phyloP scores from a whole-genome alignment of 2,329 filamentous ascomycete species.

The Phyllosticta citrichinensis region DNA sequence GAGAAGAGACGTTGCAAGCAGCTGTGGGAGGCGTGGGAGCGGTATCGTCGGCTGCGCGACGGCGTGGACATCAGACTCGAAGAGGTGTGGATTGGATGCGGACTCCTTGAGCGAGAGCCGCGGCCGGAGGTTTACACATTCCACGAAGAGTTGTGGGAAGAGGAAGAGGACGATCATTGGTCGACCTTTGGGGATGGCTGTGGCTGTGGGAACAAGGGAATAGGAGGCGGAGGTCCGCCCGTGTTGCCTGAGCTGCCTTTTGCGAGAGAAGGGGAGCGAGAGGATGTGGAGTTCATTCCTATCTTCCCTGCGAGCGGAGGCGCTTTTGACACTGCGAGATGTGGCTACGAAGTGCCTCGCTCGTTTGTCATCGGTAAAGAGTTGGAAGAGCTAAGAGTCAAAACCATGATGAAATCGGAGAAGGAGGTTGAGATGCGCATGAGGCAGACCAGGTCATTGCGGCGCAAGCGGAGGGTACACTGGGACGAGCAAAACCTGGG shows the following conservation, averaged over 20 bases:
- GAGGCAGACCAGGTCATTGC: conserved; percentile 11
- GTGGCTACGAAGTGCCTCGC: background rate
- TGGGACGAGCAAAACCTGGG: background rate
- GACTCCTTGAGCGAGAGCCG: conserved; percentile 11
- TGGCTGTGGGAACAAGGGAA: background rate
- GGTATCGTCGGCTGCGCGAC: conserved; percentile 46
- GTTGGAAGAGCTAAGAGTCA: background rate
- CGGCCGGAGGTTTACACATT: background rate
- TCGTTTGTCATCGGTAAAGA: background rate
- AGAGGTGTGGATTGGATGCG: conserved; percentile 15
- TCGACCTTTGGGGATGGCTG: background rate
- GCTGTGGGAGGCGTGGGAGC: conserved; percentile 22
- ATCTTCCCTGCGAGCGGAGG: background rate
- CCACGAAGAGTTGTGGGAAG: background rate
- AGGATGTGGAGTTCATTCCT: background rate
- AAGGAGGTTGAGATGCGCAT: background rate
- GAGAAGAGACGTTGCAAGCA: background rate
- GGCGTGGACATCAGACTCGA: background rate
- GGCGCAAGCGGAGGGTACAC: conserved; percentile 1
- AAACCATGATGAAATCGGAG: background rate
- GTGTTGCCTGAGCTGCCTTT: background rate
- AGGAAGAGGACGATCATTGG: background rate
- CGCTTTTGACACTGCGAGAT: background rate
- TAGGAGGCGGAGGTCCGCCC: background rate
- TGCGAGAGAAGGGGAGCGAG: background rate